These are phyloP conservation scores for Eremomyces bilateralis DNA, from an alignment of 495 filamentous ascomycete species.

Conservation along the genomic window DNA sequence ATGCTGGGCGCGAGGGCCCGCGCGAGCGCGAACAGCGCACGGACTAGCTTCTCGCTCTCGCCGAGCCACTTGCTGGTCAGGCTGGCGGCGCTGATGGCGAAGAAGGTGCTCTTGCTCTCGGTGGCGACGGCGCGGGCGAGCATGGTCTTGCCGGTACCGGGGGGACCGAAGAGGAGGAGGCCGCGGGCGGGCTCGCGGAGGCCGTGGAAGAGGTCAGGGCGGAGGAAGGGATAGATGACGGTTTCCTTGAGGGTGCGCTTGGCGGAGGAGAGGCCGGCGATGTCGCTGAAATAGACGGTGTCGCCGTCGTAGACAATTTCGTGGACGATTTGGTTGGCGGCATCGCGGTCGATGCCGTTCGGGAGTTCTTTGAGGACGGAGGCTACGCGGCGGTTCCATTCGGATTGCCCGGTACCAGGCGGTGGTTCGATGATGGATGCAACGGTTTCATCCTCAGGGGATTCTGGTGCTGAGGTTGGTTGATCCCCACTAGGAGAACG, in stretches of 20 bases:
- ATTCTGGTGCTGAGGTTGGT: too few species aligned
- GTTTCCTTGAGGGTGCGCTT: slow-evolving; percentile 89
- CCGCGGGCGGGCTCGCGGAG: slow-evolving; percentile 83
- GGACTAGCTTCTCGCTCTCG: slow-evolving; percentile 89
- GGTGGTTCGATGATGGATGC: too few species aligned
- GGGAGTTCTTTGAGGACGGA: slow-evolving; percentile 54
- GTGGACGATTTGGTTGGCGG: slow-evolving; percentile 81
- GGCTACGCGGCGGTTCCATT: slow-evolving; percentile 29
- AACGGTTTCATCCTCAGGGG: too few species aligned
- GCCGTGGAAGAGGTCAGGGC: slow-evolving; percentile 89
- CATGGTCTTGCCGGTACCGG: slow-evolving; percentile 97
- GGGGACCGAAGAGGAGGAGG: slow-evolving; percentile 92
- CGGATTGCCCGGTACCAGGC: background rate
- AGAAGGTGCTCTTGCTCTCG: slow-evolving; percentile 88
- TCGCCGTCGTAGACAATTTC: slow-evolving; percentile 93
- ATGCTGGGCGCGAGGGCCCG: slow-evolving; percentile 84
- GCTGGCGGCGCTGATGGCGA: slow-evolving; percentile 85
- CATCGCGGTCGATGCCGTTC: slow-evolving; percentile 53
- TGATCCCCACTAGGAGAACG: too few species aligned
- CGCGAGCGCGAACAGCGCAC: slow-evolving; percentile 75
- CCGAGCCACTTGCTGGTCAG: slow-evolving; percentile 92
- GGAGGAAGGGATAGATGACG: slow-evolving; percentile 91
- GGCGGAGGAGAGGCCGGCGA: slow-evolving; percentile 75
- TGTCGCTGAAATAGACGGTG: slow-evolving; percentile 85
- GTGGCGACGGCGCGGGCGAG: slow-evolving; percentile 87